phyloP scores from a whole-genome alignment of 2,329 filamentous ascomycete genomes.

The Bisporella sp. region DNA sequence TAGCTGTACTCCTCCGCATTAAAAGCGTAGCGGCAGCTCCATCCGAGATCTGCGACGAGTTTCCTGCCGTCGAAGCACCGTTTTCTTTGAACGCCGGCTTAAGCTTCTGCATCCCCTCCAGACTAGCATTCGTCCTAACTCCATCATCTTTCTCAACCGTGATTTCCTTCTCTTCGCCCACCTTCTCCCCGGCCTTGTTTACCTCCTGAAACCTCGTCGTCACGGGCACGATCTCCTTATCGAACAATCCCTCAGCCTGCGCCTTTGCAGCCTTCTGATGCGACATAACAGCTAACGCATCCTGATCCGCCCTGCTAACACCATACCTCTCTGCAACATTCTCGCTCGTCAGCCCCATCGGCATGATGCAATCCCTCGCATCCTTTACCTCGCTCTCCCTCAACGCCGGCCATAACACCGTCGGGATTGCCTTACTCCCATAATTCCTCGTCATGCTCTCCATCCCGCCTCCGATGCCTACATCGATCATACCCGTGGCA shows the following conservation, averaged over 20 bases:
- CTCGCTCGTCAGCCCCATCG: constrained; percentile 86
- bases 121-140: constrained; percentile 59
- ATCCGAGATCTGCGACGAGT: constrained; percentile 79
- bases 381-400: constrained; percentile 58
- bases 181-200: constrained; percentile 50
- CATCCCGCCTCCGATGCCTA: constrained; percentile 82
- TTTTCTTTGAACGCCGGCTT: constrained; percentile 78
- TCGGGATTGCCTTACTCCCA: constrained; percentile 75
- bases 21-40: constrained; percentile 78
- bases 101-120: constrained; percentile 68
- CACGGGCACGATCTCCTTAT: constrained; percentile 74
- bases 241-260: constrained; percentile 62
- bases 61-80: constrained; percentile 78
- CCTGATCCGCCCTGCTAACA: constrained; percentile 69
- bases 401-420: constrained; percentile 70
- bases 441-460: constrained; percentile 97
- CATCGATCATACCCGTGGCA: constrained; percentile 62
- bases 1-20: constrained; percentile 77
- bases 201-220: constrained; percentile 60
- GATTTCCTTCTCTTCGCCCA: constrained; percentile 51
- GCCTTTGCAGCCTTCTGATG: constrained; percentile 69
- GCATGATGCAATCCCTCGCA: constrained; percentile 83
- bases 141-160: constrained; percentile 77
- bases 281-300: constrained; percentile 69
- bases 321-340: constrained; percentile 77